Base-by-base conservation (phyloP, 306 rosid species). In the Vigna hirtella region DNA sequence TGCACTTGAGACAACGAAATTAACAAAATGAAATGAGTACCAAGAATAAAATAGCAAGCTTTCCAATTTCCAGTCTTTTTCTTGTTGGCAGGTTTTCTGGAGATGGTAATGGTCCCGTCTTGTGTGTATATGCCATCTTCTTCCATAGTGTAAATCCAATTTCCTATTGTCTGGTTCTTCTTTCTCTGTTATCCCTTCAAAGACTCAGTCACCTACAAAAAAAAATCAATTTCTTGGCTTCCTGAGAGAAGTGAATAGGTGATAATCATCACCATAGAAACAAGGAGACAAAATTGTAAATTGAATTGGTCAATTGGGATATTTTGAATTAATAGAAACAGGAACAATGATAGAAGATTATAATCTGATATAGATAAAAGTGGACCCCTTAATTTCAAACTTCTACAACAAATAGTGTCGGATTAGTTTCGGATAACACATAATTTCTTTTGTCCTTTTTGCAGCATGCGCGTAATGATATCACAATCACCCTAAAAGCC, bases 21-120 rank as follows among this genome's bases (percentile, higher is more conserved):
- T 36, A 70, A 59, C 10, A 17, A n/a, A 9, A 18, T 38, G 38
- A n/a, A 81, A 66, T 7, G 2, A 56, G 57, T 87, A 93, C 94
- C 98, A 68, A 93, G 98, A 88, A 93, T 89, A 53, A 81, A 93
- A 51, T 84, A 93, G 79, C 96, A 93, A 3, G 96, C 93, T 81
- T 63, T 89, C 98, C 98, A 93, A 10, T 90, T 81, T 81, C 98
- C 98, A 13, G 96, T 90, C 82, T 83, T 89, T 43, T 72, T 84
- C 90, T 88, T 93, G 73, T 73, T 83, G 67, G 98, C 96, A 36
- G 94, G 94, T 9, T 88, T 91, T 70, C 57, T 81, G 20, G 52
- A 45, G 77, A 88, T 66, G 74, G 82, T 85, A 68, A 86, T 17
- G 45, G 96, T 93, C 13, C 98, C 96, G 81, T 93, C 94, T 13